A percentile compares a stretch with the other conserved stretches of the same genome.
Evolutionary conservation across 371 early-diverging fungal species (phyloP).

Genomic region (Apophysomyces sp.): DNA sequence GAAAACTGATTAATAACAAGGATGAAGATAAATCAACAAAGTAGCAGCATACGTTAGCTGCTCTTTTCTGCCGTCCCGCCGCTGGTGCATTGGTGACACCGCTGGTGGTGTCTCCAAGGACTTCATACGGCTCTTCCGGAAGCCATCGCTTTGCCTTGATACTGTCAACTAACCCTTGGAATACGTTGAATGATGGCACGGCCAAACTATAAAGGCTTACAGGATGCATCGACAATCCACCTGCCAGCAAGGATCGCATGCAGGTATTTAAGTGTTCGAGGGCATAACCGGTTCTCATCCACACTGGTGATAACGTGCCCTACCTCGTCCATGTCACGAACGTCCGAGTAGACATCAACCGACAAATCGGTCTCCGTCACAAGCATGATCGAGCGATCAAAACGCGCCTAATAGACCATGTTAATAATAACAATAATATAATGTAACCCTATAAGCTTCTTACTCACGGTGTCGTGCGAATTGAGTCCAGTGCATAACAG

Average conservation of each 20-base stretch:
- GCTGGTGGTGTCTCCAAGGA: slow-evolving; percentile 28
- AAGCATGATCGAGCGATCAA: slow-evolving; percentile 9
- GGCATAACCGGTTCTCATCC: slow-evolving; percentile 25
- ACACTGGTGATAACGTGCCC: slow-evolving; percentile 34
- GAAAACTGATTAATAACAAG: neutral
- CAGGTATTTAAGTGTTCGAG: slow-evolving; percentile 39
- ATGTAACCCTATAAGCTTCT: neutral
- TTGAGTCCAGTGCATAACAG: slow-evolving; percentile 4
- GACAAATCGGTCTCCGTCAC: slow-evolving; percentile 12
- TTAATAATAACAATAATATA: neutral
- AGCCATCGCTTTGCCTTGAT: slow-evolving; percentile 26
- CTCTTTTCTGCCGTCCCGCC: slow-evolving; percentile 12
- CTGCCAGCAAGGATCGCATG: slow-evolving; percentile 32
- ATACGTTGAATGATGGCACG: neutral
- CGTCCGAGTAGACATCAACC: slow-evolving; percentile 14
- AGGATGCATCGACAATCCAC: slow-evolving; percentile 38
- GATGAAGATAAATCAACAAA: neutral
- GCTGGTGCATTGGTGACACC: slow-evolving; percentile 31
- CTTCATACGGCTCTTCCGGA: slow-evolving; percentile 30
- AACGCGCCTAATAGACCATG: neutral
- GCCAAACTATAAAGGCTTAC: slow-evolving; percentile 14
- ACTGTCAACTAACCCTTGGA: slow-evolving; percentile 34
- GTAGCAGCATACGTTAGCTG: neutral
- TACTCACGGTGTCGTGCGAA: neutral
- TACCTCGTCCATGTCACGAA: slow-evolving; percentile 21